Base-by-base conservation (phyloP, 2,329 filamentous ascomycete genomes). In the Ophiostoma novo-ulmi region DNA sequence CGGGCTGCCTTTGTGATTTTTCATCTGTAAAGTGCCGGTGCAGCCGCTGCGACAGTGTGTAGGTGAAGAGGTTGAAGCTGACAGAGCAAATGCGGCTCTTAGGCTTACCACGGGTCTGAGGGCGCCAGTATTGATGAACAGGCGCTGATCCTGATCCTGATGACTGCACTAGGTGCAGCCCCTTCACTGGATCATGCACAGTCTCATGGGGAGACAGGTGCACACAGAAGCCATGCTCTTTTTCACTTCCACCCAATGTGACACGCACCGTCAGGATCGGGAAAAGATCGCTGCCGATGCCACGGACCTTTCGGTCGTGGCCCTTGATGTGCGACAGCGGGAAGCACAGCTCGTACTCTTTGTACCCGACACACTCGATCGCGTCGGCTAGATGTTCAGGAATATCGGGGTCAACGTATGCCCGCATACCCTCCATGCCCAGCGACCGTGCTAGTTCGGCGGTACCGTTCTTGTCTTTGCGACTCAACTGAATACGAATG, bases 261-360 rank as follows among this genome's bases (percentile, higher is more conserved):
- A 76, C 72, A n/a, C 75, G 73, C 36, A 76, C 75, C 5, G 74
- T 71, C n/a, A 76, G 66, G 13, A 74, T 26, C 2, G 73, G 71
- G 20, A 73, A 73, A 6, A 71, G n/a, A 7, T 71, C 70, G 63
- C 70, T 70, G 55, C 68, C 72, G 20, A 76, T 73, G 39, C 75
- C 75, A 22, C 72, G 63, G 8, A 69, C 66, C 63, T 72, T 72
- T 39, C 71, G 72, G 35, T 74, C 72, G 58, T 73, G 68, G 17
- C 70, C 70, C 10, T 70, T 68, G 20, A 76, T 67, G 20, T 73
- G 69, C 14, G 70, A 72, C 1, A 76, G 71, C 14, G 74, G 73
- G 69, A 76, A 76, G 68, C 71, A 73, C 11, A 76, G 69, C 72
- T 76, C 75, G 73, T 74, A 76, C 67, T 71, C 70, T 3, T 55